Base-by-base conservation (phyloP, 208 protist genomes). In the Acanthamoeba lenticulata region DNA sequence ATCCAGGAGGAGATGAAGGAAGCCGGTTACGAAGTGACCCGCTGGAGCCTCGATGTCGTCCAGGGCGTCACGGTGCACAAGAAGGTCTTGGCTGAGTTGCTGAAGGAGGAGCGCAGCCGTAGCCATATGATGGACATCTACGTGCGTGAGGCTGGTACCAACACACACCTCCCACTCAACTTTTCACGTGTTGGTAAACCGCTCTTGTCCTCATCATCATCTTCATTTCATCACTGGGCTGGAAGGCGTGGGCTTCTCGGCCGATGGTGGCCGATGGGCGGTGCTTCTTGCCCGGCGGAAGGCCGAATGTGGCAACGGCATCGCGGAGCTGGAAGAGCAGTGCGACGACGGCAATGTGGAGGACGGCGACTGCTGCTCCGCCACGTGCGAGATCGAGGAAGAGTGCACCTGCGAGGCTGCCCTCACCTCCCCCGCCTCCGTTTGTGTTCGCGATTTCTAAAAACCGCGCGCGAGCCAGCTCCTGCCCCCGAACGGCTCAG, bases 301-400 rank as follows among this genome's bases (percentile, higher is more conserved):
- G 27, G 17, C 9, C n/a, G 27, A 40, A 27, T 67, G 83, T 9
- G 83, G 83, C 11, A 90, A 90, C n/a, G 83, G 83, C 6, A 27
- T 90, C 13, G 19, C 65, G 24, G 83, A 90, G 36, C 3, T 0
- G 3, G 83, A 24, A 19, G 83, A 90, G 36, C 38, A 90, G 83
- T 90, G 83, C 36, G 83, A 90, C 49, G 47, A 65, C 38, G 83
- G 83, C 36, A 65, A 90, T n/a, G 27, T 15, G 5, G 17, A 19
- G 9, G 83, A 90, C 9, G 83, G 42, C 4, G 81, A 90, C 32
- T 60, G 83, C 83, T 90, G 83, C 36, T 45, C 45, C 1, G 0
- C 52, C 5, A 24, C 7, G 17, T 90, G 83, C 32, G 24, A 0
- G 36, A 38, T 90, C 45, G 83, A 65, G 45, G 19, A 34, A 13